phyloP scores from a whole-genome alignment of 257 asterid species.

The Phtheirospermum japonicum region DNA sequence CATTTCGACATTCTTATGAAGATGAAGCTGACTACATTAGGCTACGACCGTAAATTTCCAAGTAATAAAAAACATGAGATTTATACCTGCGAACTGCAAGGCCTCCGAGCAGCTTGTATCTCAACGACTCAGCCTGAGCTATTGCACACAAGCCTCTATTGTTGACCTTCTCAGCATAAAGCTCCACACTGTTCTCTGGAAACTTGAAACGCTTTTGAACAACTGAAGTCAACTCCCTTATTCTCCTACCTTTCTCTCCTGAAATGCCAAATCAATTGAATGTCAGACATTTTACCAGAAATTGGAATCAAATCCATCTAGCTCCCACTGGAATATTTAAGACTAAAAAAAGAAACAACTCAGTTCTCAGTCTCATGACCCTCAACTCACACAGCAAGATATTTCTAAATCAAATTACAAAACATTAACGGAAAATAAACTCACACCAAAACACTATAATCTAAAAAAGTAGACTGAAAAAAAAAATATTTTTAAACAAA shows the following conservation, averaged over 20 bases:
- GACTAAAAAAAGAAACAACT: too few relatives aligned
- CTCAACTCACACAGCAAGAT: too few relatives aligned
- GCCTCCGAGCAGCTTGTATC: slow-evolving; percentile 76
- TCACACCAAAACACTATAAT: neutral
- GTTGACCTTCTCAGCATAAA: slow-evolving; percentile 72
- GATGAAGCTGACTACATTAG: neutral
- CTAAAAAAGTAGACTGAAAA: too few relatives aligned
- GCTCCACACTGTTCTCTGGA: slow-evolving; percentile 65
- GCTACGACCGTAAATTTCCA: neutral
- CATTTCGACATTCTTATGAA: too few relatives aligned
- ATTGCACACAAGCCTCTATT: slow-evolving; percentile 71
- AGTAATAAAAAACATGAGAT: neutral
- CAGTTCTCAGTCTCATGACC: too few relatives aligned
- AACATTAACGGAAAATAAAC: too few relatives aligned
- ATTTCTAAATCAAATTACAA: too few relatives aligned
- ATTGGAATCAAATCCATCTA: neutral
- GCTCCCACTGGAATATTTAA: neutral
- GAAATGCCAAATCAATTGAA: slow-evolving; percentile 2
- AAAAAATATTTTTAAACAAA: too few relatives aligned
- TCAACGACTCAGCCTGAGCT: slow-evolving; percentile 71
- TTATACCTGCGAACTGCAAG: slow-evolving; percentile 66
- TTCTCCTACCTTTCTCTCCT: slow-evolving; percentile 80
- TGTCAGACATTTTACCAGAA: neutral
- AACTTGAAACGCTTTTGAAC: slow-evolving; percentile 74
- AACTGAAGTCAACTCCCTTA: slow-evolving; percentile 62